Conservation (phyloP, 257 asterid species). For the Nicotiana otophora region DNA sequence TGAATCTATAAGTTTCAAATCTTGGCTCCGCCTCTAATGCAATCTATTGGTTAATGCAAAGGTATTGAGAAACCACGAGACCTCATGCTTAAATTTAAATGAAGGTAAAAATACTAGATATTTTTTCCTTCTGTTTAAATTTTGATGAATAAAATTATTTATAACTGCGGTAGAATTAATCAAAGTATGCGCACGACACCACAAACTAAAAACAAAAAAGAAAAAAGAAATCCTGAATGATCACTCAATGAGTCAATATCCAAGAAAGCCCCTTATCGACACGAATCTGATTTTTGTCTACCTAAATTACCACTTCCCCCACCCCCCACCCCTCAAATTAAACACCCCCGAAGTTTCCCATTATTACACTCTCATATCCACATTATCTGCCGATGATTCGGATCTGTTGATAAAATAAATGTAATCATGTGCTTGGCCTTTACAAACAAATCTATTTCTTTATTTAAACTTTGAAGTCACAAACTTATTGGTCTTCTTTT, state of each 20-base stretch:
- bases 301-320: background rate
- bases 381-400: background rate
- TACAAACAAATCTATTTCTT: background rate
- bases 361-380: background rate
- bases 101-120: no score
- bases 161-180: no score
- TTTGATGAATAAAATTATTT: no score
- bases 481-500: background rate
- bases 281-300: background rate
- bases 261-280: background rate
- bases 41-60: no score
- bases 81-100: no score
- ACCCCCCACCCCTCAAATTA: background rate
- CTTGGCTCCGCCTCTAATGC: fast-evolving
- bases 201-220: no score
- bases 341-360: background rate
- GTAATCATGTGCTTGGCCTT: background rate
- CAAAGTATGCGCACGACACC: no score
- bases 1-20: no score
- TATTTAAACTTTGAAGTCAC: background rate
- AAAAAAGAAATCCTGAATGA: no score
- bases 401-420: background rate
- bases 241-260: background rate
- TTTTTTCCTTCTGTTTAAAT: no score
- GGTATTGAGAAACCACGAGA: no score